Percentiles rank a stretch among this genome's conserved stretches.
Evolutionary conservation across 1,139 yeast species (phyloP).

Genomic region (Scheffersomyces illinoinensis): DNA sequence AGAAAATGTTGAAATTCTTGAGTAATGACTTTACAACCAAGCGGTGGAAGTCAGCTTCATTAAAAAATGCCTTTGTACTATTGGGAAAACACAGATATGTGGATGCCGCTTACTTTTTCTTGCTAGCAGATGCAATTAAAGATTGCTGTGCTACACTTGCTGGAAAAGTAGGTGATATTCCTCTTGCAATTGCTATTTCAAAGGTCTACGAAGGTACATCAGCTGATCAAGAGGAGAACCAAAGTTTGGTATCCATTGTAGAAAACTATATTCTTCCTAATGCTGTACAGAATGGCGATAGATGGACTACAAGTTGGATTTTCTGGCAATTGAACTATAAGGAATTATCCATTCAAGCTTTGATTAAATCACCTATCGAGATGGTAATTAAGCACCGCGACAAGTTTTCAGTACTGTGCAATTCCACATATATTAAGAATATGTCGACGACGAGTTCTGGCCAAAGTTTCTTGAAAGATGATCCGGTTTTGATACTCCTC

Average conservation of each 20-base stretch:
- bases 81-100: constrained; percentile 82
- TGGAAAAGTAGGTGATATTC: constrained; percentile 63
- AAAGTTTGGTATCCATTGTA: constrained; percentile 49
- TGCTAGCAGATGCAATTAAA: constrained; percentile 72
- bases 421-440: constrained; percentile 19
- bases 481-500: constrained; percentile 74
- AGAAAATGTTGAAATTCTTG: constrained; percentile 75
- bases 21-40: constrained; percentile 70
- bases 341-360: constrained; percentile 60
- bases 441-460: constrained; percentile 15
- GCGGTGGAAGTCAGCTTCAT: constrained; percentile 86
- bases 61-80: constrained; percentile 88
- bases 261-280: constrained; percentile 54
- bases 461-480: constrained; percentile 59
- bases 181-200: constrained; percentile 78
- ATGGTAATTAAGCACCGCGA: constrained; percentile 28
- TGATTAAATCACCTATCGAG: constrained; percentile 57
- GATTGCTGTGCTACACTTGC: constrained; percentile 79
- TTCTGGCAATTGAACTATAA: constrained; percentile 65
- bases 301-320: constrained; percentile 85
- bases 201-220: constrained; percentile 53
- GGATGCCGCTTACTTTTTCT: constrained; percentile 89
- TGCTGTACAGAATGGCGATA: constrained; percentile 64
- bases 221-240: constrained; percentile 21
- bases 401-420: constrained; percentile 23